Evolutionary conservation across 371 early-diverging fungal genomes (phyloP), one percentile per base, ranked within the genome.

Genomic region (Mortierella sp.): DNA sequence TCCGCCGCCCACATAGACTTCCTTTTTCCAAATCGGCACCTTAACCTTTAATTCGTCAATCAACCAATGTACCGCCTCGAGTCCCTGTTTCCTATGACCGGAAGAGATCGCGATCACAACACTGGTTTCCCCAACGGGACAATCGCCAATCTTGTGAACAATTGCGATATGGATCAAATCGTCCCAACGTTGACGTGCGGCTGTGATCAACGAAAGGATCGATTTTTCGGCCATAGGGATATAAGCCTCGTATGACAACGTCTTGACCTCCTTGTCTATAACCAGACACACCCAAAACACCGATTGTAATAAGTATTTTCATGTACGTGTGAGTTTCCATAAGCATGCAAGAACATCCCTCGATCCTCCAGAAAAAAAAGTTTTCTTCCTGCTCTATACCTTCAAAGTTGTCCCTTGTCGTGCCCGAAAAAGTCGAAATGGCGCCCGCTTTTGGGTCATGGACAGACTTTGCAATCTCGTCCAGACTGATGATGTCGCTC

Each of bases 1-100:
- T 1, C 76, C 72, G 0, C 94, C 95, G 64, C 91, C 93, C 19
- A 83, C 83, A 54, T 95, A 92, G 4, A 92, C 79, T 76, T 97
- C 97, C 71, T 89, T 90, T 73, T 97, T 97, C 96, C 96, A 97
- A 42, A 97, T 93, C 3, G 95, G 95, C 47, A 93, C 90, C 12
- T 85, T 79, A 4, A 79, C 87, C 70, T 97, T 97, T 15, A 97
- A 83, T 48, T 89, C 86, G 64, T 97, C 93, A 60, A 97, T 93
- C 48, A 95, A 78, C 83, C 87, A 95, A 46, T 87, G 86, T 0
- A 89, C 87, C 1, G 96, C 92, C 28, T 86, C 85, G 30, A 95
- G 72, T 0, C 91, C 91, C 50, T 92, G 94, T 17, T 80, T 80
- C 17, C 97, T 82, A 68, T 95, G 96, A 1, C 88, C 89, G 3